Base-by-base conservation (phyloP, 768 basidiomycete genomes). In the Phaeolepiota aurea region DNA sequence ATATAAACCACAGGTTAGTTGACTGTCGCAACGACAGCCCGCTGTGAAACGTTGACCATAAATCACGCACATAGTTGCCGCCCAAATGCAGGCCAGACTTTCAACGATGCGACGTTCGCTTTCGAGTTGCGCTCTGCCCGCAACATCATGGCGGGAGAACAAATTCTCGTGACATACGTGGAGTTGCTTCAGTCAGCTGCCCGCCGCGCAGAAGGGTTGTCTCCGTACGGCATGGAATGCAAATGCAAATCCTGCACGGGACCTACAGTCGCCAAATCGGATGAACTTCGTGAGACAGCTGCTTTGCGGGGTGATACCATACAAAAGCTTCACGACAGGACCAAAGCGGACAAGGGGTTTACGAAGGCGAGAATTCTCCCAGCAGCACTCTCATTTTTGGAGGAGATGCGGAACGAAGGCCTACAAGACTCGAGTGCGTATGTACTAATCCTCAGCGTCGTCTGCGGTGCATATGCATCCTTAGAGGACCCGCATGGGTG, bases 191-290 rank as follows among this genome's bases (percentile, higher is more conserved):
- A 31, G 7, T 16, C 51, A 13, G 38, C 40, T 10, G 44, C 54
- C 20, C 35, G 45, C 20, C 58, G 66, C 12, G 50, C 60, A 34
- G 40, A 30, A 13, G 43, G 37, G 1, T 54, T 65, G 12, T 41
- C 42, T 5, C 52, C 53, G 0, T 65, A 65, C 44, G 56, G 50
- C 1, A 50, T 69, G 44, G 37, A 37, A 9, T 69, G 66, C 48
- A 41, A 49, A n/a, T 69, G 65, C 44, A n/a, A 36, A n/a, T 47
- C 55, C 7, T 66, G 64, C 43, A 28, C 33, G 31, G 46, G 55
- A n/a, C 46, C 46, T 9, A 48, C 49, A 5, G 45, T 52, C 16
- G 37, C 7, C 7, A n/a, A 44, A 43, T 39, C 48, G 30, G 45
- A 48, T 40, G 42, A 44, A 37, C 25, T 46, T 39, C 15, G 32